Base-by-base conservation (phyloP, 176 grass and related monocot genomes). In the Ananas comosus region DNA sequence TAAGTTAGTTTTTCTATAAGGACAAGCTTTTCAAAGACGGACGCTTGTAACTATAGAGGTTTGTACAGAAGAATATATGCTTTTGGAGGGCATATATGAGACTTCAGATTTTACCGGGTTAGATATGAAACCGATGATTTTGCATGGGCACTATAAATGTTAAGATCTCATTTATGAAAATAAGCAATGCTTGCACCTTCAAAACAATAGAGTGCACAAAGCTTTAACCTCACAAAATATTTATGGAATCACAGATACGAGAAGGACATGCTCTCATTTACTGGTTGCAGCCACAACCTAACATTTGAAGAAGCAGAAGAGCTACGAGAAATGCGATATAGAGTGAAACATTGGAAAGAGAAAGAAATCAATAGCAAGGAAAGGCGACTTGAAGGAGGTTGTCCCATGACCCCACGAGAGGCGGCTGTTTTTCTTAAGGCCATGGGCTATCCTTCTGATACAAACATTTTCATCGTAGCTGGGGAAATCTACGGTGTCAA, bases 211-310 rank as follows among this genome's bases (percentile, higher is more conserved):
- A 61, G 56, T 61, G 56, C 56, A 61, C 21, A 9, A 61, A 19
- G 9, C 22, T 61, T 16, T 18, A 18, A 61, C 21, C 16, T 61
- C 14, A 9, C 56, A 18, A 19, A 61, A 21, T 61, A 53, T 29
- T 76, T 79, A 65, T 77, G 3, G 76, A 70, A 6, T 77, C 54
- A 65, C 72, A 97, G 93, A 68, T 97, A 99, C 48, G 94, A 99
- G 82, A 99, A 93, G 89, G 94, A 99, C 72, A 99, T 99, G 94
- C 82, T 99, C 18, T 88, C 94, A 16, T 99, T 99, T 79, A 99
- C 94, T 4, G 94, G 94, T 17, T 99, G 94, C 70, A 90, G 67
- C 70, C 94, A 99, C 74, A 99, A 90, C 53, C 77, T 99, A 64
- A 90, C 89, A 72, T 23, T 49, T 4, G 65, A 86, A 63, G 94